Conservation (phyloP, 495 filamentous ascomycete species). For the Aspergillus diversus region DNA sequence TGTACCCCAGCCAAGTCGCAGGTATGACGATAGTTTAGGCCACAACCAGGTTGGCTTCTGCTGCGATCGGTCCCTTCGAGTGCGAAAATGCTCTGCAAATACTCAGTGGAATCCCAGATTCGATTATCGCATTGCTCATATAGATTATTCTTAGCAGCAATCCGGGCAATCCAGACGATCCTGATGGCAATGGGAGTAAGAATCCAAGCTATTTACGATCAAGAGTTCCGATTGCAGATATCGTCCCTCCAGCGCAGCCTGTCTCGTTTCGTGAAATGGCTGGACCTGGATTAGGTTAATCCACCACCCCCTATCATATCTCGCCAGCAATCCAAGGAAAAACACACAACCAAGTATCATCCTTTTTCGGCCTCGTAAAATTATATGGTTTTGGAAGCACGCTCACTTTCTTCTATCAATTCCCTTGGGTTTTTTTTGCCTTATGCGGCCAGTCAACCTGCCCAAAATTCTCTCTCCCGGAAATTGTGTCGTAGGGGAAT, state of each 20-base stretch:
- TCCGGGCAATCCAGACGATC: too few relatives aligned
- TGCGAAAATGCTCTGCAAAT: not conserved
- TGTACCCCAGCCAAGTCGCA: not conserved
- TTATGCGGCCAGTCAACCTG: too few relatives aligned
- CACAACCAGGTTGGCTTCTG: not conserved
- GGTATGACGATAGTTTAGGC: not conserved
- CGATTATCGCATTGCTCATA: not conserved
- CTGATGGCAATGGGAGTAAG: too few relatives aligned
- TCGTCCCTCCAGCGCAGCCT: too few relatives aligned
- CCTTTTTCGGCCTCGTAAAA: too few relatives aligned
- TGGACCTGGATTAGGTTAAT: too few relatives aligned
- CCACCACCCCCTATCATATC: too few relatives aligned
- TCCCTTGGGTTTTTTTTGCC: not conserved
- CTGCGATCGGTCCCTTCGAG: not conserved
- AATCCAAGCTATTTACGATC: too few relatives aligned
- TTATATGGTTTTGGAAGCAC: not conserved
- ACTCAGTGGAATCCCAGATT: not conserved
- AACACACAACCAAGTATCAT: too few relatives aligned
- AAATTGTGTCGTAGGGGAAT: not conserved
- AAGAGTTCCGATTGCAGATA: too few relatives aligned
- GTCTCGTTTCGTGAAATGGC: too few relatives aligned
- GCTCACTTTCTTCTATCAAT: not conserved
- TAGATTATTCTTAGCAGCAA: conserved; percentile 10
- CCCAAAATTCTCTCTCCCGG: not conserved
- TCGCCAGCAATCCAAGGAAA: too few relatives aligned